These are phyloP conservation scores for Acmispon strigosus DNA, from an alignment of 306 rosid genomes.

Conservation along the genomic window DNA sequence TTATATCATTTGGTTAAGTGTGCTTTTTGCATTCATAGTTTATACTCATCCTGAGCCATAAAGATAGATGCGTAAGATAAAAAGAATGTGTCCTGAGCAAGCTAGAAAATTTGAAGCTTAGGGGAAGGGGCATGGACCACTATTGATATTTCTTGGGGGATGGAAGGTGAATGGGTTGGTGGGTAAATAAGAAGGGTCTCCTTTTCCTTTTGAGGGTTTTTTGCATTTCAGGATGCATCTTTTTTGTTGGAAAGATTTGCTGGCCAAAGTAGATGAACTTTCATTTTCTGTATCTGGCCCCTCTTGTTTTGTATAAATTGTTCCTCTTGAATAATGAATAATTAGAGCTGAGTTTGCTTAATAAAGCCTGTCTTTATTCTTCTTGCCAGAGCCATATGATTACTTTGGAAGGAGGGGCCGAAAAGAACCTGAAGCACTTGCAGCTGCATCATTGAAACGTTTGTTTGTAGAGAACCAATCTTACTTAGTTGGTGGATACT, in stretches of 20 bases:
- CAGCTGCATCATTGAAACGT: slow-evolving; percentile 93
- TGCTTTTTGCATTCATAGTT: not conserved
- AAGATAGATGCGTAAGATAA: not conserved
- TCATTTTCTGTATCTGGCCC: not conserved
- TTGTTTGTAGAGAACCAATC: slow-evolving; percentile 93
- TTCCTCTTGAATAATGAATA: not conserved
- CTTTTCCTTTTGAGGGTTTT: slow-evolving; percentile 9
- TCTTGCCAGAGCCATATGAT: slow-evolving; percentile 79
- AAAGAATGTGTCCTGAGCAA: not conserved
- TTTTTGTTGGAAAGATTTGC: not conserved
- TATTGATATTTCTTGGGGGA: slow-evolving; percentile 5
- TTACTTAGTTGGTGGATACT: slow-evolving; percentile 76
- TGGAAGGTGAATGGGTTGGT: not conserved
- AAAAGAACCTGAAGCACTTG: slow-evolving; percentile 94
- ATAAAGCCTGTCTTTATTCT: slow-evolving; percentile 13
- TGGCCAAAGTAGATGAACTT: not conserved
- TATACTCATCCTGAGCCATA: not conserved
- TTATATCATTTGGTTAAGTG: not conserved
- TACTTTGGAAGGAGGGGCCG: slow-evolving; percentile 90
- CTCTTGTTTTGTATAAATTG: not conserved
- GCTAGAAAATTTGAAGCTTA: not conserved
- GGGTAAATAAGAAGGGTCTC: not conserved
- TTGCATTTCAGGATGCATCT: slow-evolving; percentile 7
- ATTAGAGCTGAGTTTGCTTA: not conserved
- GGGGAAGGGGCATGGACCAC: not conserved